These are phyloP conservation scores for Lactifluus echinatus DNA, from an alignment of 768 basidiomycete genomes.

Conservation along the genomic window DNA sequence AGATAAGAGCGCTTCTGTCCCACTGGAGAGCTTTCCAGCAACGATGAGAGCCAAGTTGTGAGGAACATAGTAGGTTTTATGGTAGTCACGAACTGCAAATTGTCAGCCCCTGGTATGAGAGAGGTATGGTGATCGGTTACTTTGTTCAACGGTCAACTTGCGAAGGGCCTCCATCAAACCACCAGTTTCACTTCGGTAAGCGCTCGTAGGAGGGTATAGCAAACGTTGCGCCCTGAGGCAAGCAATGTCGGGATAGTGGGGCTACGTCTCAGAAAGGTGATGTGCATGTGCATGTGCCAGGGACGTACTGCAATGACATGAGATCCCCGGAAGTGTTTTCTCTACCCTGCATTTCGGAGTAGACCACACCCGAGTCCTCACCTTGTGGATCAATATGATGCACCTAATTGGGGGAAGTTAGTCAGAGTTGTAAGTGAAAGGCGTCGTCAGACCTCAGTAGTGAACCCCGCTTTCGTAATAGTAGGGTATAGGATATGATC, in stretches of 20 bases:
- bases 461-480: constrained; percentile 76
- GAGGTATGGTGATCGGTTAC: constrained; percentile 33
- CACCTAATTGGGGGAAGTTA: constrained; percentile 41
- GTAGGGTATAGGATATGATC: constrained; percentile 98
- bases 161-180: constrained; percentile 91
- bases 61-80: constrained; percentile 83
- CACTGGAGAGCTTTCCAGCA: constrained; percentile 74
- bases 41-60: constrained; percentile 89
- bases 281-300: not conserved
- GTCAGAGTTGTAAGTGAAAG: not conserved
- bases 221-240: constrained; percentile 58
- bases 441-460: constrained; percentile 38
- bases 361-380: constrained; percentile 91
- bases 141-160: constrained; percentile 79
- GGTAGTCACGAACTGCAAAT: constrained; percentile 77
- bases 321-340: constrained; percentile 89
- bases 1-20: constrained; percentile 64
- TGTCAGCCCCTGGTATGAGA: constrained; percentile 9
- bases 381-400: constrained; percentile 90
- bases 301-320: constrained; percentile 71
- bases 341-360: constrained; percentile 94
- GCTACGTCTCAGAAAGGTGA: not conserved
- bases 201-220: constrained; percentile 75
- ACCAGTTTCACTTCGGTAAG: constrained; percentile 93
- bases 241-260: constrained; percentile 1